Evolutionary conservation across 2,329 filamentous ascomycete genomes (phyloP).

Genomic region (Metarhizium album): DNA sequence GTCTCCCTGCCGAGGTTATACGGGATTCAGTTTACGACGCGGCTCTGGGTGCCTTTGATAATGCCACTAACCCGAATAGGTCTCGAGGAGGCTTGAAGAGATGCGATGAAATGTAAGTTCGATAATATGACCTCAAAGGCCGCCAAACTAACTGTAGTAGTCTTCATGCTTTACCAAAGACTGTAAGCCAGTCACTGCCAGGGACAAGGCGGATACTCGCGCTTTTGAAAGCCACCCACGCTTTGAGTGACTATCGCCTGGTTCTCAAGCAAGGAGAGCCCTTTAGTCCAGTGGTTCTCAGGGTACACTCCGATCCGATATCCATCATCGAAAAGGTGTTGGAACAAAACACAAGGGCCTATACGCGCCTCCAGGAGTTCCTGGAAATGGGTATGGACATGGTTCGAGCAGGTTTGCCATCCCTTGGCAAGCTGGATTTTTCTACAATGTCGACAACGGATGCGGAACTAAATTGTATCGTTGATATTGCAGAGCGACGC

Average conservation of each 20-base stretch:
- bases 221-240: constrained; percentile 62
- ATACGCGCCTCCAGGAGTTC: constrained; percentile 64
- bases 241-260: constrained; percentile 64
- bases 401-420: constrained; percentile 43
- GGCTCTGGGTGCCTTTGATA: constrained; percentile 65
- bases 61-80: constrained; percentile 70
- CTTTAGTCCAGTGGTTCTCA: constrained; percentile 66
- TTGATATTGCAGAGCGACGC: constrained; percentile 44
- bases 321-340: constrained; percentile 62
- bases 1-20: constrained; percentile 39
- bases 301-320: constrained; percentile 66
- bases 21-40: constrained; percentile 51
- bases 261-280: constrained; percentile 71
- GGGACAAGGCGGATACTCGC: constrained; percentile 47
- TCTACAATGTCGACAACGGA: neutral
- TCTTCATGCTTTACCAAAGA: constrained; percentile 51
- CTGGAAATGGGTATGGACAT: constrained; percentile 59
- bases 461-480: neutral
- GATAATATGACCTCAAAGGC: neutral
- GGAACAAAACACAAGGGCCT: constrained; percentile 64
- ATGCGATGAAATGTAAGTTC: constrained; percentile 59
- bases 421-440: constrained; percentile 1
- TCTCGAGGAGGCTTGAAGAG: constrained; percentile 67
- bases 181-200: constrained; percentile 40
- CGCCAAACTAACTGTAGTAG: constrained; percentile 25